A percentile compares a stretch with the other conserved stretches of the same genome.
Conservation (phyloP, 768 basidiomycete species). For the Xanthoconium purpureum region DNA sequence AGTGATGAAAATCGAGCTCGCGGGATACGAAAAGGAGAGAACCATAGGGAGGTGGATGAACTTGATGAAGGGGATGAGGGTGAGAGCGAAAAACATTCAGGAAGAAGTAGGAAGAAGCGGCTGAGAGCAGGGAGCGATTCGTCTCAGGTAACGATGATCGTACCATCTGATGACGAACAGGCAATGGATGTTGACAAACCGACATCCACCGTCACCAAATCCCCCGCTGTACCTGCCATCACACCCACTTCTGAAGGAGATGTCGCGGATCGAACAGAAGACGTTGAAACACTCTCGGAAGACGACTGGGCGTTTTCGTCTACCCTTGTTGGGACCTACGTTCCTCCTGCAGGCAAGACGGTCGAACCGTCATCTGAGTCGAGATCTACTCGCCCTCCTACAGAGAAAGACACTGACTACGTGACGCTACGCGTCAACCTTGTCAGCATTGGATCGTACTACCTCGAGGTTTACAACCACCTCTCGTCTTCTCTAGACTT, state of each 20-base stretch:
- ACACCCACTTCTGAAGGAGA: neutral
- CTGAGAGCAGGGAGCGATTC: conserved; percentile 12
- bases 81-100: neutral
- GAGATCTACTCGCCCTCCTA: neutral
- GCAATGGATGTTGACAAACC: conserved; percentile 27
- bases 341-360: conserved; percentile 13
- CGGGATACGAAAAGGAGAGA: neutral
- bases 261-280: neutral
- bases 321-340: conserved; percentile 25
- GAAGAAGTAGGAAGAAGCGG: conserved; percentile 5
- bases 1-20: conserved; percentile 7
- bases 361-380: neutral
- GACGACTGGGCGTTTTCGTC: conserved; percentile 23
- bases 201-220: conserved; percentile 19
- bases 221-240: neutral
- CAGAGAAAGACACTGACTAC: neutral
- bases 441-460: conserved; percentile 18
- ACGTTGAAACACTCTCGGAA: conserved; percentile 6
- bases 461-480: conserved; percentile 16
- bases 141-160: conserved; percentile 18
- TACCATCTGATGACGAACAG: conserved; percentile 25
- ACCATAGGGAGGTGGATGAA: conserved; percentile 15
- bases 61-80: conserved; percentile 6
- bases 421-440: conserved; percentile 23
- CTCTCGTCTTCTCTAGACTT: neutral